Evolutionary conservation across 352 stramenopile species (phyloP), one percentile per base, ranked within the genome.

Genomic region (Pythium rishiriense): DNA sequence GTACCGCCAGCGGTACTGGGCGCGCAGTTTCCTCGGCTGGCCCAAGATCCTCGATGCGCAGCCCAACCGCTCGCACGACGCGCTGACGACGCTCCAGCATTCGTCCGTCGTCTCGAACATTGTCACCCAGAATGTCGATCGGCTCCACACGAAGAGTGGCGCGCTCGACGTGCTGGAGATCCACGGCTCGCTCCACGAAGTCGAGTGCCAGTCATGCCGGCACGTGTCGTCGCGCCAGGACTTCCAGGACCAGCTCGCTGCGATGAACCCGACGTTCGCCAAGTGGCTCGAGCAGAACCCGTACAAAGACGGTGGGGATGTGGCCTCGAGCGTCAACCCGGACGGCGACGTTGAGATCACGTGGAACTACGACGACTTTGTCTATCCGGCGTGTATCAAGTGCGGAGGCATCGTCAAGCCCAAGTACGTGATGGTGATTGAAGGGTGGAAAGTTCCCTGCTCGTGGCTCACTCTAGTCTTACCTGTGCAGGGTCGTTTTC

Each of bases 111-210:
- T 92, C 26, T 75, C 73, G 0, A 74, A 81, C 43, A 84, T 99
- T 22, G 79, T 99, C 35, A 99, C 97, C 14, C 97, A 99, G 76
- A 99, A 99, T 71, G 97, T 99, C n/a, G 97, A 99, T 73, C 76
- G 79, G 0, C 76, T 99, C 52, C 97, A 99, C 78, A 76, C 86
- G 14, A 91, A 90, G 64, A 97, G 91, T 25, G 97, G 96, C 10
- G 88, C 85, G 7, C 61, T 73, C 24, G 79, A 94, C 41, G 92
- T 98, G 24, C 77, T 98, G 8, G 93, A 99, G 72, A 81, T 99
- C 41, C 97, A 99, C 70, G 97, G 97, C 3, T 87, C 84, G 47
- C 85, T 93, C 54, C 76, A 98, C 56, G 79, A 96, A 56, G 84
- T 98, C n/a, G 64, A 90, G 53, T 93, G 83, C 48, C 81, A 85